Percentiles rank a stretch among this genome's conserved stretches.
These are phyloP conservation scores for Chalaropsis thielavioides DNA, from an alignment of 2,329 filamentous ascomycete genomes.

Conservation along the genomic window DNA sequence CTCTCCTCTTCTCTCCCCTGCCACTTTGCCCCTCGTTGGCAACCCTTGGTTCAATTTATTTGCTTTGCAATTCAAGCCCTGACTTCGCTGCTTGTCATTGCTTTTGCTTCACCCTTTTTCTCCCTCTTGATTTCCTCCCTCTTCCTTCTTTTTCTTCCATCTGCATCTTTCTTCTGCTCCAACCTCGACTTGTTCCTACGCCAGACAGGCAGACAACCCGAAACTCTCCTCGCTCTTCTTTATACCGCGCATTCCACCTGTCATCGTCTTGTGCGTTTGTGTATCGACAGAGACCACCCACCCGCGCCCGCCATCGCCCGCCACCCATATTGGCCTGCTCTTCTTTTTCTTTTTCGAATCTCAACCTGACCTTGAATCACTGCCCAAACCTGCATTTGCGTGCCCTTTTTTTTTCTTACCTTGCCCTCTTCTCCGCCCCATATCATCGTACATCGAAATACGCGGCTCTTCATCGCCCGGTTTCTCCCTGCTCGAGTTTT, in stretches of 20 bases:
- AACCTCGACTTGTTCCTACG: neutral
- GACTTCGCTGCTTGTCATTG: neutral
- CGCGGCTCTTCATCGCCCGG: neutral
- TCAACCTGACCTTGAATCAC: neutral
- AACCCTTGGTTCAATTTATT: conserved; percentile 7
- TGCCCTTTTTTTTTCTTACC: neutral
- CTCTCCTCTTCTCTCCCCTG: conserved; percentile 6
- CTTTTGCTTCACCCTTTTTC: conserved; percentile 2
- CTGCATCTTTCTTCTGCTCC: neutral
- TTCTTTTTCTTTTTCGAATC: neutral
- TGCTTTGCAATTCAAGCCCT: conserved; percentile 1
- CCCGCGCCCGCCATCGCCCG: neutral
- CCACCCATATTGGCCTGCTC: neutral
- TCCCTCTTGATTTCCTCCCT: neutral
- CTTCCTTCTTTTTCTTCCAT: neutral
- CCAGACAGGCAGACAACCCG: too few species aligned
- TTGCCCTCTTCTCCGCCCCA: neutral
- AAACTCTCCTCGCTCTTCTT: neutral
- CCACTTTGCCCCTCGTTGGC: conserved; percentile 9
- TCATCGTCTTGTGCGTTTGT: neutral
- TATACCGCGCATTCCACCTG: neutral
- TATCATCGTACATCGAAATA: neutral
- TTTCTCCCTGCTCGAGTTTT: neutral
- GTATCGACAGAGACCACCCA: neutral
- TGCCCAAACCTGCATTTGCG: neutral